These are phyloP conservation scores for Xylaria sp. DNA, from an alignment of 2,329 filamentous ascomycete genomes.

Conservation along the genomic window DNA sequence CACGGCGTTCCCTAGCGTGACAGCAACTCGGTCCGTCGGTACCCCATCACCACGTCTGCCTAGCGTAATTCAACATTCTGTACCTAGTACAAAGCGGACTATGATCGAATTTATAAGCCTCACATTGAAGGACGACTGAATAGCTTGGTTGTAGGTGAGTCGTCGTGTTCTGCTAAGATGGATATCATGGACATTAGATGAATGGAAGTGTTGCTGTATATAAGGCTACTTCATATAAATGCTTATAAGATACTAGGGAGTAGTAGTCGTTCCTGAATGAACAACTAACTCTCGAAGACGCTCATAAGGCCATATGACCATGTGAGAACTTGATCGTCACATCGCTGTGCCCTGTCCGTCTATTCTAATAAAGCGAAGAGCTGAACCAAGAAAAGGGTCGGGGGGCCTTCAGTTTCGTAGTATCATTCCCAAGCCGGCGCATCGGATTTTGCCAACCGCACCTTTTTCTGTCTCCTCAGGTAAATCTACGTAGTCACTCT, in stretches of 20 bases:
- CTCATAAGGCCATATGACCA: background rate
- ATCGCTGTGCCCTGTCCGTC: background rate
- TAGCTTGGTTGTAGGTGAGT: background rate
- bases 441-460: background rate
- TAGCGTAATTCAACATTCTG: constrained; percentile 16
- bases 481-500: background rate
- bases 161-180: background rate
- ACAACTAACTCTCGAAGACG: background rate
- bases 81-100: constrained; percentile 16
- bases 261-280: background rate
- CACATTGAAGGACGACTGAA: constrained; percentile 23
- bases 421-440: background rate
- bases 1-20: background rate
- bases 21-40: background rate
- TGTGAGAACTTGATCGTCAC: background rate
- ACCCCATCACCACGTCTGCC: background rate
- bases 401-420: background rate
- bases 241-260: background rate
- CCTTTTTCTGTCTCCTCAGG: background rate
- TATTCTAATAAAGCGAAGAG: background rate
- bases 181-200: background rate
- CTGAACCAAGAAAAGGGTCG: background rate
- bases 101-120: constrained; percentile 31
- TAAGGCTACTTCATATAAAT: background rate
- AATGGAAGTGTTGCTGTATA: background rate